phyloP scores from a whole-genome alignment of 176 grass and related monocot genomes.

The Phragmites australis region DNA sequence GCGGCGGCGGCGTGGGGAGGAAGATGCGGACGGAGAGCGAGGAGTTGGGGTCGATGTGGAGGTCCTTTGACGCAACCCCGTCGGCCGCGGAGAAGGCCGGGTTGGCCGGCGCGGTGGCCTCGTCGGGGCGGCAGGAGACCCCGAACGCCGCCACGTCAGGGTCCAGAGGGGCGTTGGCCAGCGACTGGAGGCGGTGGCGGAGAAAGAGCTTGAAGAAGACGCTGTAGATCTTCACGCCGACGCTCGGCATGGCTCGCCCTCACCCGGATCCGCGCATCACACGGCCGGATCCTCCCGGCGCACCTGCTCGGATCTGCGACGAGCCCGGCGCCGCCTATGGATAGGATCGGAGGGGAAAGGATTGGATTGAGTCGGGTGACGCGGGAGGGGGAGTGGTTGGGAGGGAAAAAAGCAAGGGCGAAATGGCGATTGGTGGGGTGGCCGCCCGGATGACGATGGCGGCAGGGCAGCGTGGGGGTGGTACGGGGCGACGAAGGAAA shows the following conservation, averaged over 20 bases:
- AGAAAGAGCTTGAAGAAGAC: slow-evolving; percentile 95
- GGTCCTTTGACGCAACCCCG: slow-evolving; percentile 79
- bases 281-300: not conserved
- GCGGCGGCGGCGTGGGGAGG: slow-evolving; percentile 61
- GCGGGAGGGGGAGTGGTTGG: slow-evolving; percentile 40
- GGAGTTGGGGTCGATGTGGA: slow-evolving; percentile 76
- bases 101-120: slow-evolving; percentile 68
- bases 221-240: slow-evolving; percentile 94
- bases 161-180: slow-evolving; percentile 15
- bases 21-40: slow-evolving; percentile 71
- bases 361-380: not conserved
- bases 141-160: slow-evolving; percentile 37
- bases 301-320: too few relatives aligned
- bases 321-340: too few relatives aligned
- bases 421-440: slow-evolving; percentile 34
- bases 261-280: slow-evolving; percentile 54
- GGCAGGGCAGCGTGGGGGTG: not conserved
- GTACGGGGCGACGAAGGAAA: not conserved
- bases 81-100: slow-evolving; percentile 66
- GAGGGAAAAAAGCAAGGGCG: not conserved
- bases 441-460: slow-evolving; percentile 6
- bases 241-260: slow-evolving; percentile 67
- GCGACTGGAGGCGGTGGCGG: slow-evolving; percentile 79
- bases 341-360: slow-evolving; percentile 10
- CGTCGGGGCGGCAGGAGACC: slow-evolving; percentile 63